phyloP scores from a whole-genome alignment of 2,329 filamentous ascomycete genomes.

The Canariomyces notabilis region DNA sequence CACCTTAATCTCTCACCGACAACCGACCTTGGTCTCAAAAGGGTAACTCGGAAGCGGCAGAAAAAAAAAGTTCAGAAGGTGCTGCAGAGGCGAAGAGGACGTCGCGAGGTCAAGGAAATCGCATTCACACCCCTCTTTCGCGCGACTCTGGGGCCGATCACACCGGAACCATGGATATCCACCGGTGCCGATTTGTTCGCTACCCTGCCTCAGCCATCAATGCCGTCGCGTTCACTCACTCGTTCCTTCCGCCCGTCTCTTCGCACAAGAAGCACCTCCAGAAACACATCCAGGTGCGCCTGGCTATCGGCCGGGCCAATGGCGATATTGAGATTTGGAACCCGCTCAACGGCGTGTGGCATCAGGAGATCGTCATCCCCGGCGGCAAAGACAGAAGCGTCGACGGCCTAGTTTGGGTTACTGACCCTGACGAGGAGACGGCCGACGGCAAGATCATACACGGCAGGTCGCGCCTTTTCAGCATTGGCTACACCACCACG shows the following conservation, averaged over 20 bases:
- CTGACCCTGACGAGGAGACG: conserved; percentile 70
- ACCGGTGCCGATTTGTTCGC: conserved; percentile 92
- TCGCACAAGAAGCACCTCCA: conserved; percentile 41
- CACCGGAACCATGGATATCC: conserved; percentile 71
- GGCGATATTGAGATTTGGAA: conserved; percentile 99
- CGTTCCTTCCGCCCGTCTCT: conserved; percentile 46
- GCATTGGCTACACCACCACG: conserved; percentile 86
- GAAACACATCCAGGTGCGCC: conserved; percentile 59
- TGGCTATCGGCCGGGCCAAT: conserved; percentile 88
- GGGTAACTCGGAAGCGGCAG: conserved; percentile 22
- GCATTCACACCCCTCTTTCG: conserved; percentile 13
- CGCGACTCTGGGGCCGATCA: conserved; percentile 14
- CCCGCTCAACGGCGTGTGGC: conserved; percentile 73
- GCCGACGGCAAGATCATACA: conserved; percentile 56
- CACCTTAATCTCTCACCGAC: conserved; percentile 28
- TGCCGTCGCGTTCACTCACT: conserved; percentile 86
- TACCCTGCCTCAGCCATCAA: conserved; percentile 92
- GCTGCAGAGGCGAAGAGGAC: neutral
- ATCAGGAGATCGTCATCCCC: conserved; percentile 80
- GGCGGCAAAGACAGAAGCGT: conserved; percentile 83
- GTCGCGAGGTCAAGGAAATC: neutral
- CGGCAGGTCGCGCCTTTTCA: conserved; percentile 83
- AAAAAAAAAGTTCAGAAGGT: conserved; percentile 20
- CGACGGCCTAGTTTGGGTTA: conserved; percentile 87
- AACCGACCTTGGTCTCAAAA: conserved; percentile 22